Evolutionary conservation across 768 basidiomycete genomes (phyloP).

Genomic region (Suillus subaureus): DNA sequence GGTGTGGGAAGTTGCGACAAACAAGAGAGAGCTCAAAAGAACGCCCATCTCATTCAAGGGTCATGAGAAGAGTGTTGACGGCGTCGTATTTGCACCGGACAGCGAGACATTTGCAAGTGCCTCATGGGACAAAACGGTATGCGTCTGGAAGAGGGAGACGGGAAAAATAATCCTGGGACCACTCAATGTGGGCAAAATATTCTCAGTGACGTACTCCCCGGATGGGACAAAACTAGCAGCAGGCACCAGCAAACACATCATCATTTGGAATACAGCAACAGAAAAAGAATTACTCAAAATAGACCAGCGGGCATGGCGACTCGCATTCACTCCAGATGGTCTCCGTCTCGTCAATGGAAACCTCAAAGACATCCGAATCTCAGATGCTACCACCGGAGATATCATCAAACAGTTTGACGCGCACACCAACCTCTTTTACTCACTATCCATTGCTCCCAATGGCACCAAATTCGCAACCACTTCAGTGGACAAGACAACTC

Average conservation of each 20-base stretch:
- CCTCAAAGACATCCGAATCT: not conserved
- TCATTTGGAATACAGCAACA: not conserved
- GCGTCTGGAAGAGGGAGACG: slow-evolving; percentile 1
- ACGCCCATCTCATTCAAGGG: not conserved
- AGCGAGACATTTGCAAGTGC: slow-evolving; percentile 1
- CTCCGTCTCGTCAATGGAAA: not conserved
- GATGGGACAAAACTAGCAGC: slow-evolving; percentile 6
- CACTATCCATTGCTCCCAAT: not conserved
- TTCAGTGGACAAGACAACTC: not conserved
- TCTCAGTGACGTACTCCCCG: not conserved
- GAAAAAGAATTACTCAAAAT: not conserved
- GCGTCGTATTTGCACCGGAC: slow-evolving; percentile 2
- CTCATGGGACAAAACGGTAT: not conserved
- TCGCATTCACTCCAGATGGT: slow-evolving; percentile 1
- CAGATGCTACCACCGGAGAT: not conserved
- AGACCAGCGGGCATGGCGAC: not conserved
- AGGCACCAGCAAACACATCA: slow-evolving; percentile 7
- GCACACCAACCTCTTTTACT: rapidly evolving
- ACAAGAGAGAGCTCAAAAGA: not conserved
- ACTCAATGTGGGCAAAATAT: not conserved
- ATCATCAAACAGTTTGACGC: not conserved
- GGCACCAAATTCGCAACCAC: not conserved
- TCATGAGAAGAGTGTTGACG: no score
- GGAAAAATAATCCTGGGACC: not conserved
- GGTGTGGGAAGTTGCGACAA: not conserved